Percentiles rank a stretch among this genome's conserved stretches.
Conservation (phyloP, 2,329 filamentous ascomycete species). For the Lachnellula subtilissima region DNA sequence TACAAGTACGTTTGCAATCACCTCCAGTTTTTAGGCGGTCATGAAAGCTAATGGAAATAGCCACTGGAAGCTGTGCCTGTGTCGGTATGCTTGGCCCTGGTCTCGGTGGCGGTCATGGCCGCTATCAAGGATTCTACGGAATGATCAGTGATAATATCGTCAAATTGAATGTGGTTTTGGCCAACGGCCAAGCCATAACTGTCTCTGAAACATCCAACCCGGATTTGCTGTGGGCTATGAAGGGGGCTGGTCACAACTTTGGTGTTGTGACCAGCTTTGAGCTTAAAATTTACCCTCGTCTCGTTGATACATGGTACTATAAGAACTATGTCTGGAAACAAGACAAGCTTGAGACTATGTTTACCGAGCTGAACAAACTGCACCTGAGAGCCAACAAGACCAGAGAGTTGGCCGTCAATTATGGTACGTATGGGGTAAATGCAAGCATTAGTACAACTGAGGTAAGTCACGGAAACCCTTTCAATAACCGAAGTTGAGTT, state of each 20-base stretch:
- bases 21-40: background rate
- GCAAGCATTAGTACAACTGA: background rate
- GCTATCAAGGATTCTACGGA: slow-evolving; percentile 36
- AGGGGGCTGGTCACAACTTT: slow-evolving; percentile 34
- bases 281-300: slow-evolving; percentile 21
- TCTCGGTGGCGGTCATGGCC: slow-evolving; percentile 41
- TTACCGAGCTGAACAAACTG: slow-evolving; percentile 17
- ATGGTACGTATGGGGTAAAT: background rate
- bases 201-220: slow-evolving; percentile 31
- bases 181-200: slow-evolving; percentile 43
- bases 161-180: slow-evolving; percentile 38
- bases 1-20: background rate
- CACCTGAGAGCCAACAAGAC: background rate
- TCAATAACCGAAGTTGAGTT: background rate
- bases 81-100: slow-evolving; percentile 29
- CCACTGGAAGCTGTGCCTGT: slow-evolving; percentile 29
- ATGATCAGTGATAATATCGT: slow-evolving; percentile 41
- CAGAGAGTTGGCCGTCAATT: background rate
- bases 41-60: background rate
- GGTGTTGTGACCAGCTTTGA: slow-evolving; percentile 40
- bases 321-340: slow-evolving; percentile 23
- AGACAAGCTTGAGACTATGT: slow-evolving; percentile 31
- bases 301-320: slow-evolving; percentile 6
- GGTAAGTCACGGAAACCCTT: background rate
- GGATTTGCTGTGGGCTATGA: slow-evolving; percentile 43